Evolutionary conservation across 106 monocot genomes (phyloP), one percentile per base, ranked within the genome.

Genomic region (Dioscorea dumetorum): DNA sequence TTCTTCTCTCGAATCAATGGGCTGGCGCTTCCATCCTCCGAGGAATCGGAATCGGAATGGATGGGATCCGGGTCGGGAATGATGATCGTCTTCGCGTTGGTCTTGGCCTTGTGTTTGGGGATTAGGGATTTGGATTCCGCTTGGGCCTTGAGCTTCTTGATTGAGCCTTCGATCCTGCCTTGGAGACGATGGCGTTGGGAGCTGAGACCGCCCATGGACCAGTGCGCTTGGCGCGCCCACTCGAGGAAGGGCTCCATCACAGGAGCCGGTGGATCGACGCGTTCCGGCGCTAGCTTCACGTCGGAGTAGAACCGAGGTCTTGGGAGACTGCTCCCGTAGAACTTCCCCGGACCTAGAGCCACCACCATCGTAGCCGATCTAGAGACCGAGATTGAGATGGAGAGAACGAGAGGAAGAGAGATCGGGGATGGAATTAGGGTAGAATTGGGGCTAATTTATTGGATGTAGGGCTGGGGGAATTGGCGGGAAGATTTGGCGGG

Each of bases 131-230:
- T 22, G 24, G 14, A 22, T 16, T 70, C 70, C 31, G 51, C 61
- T 58, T 84, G 73, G 41, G 51, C 67, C 4, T 90, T 76, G 73
- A 94, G 86, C 54, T 75, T 84, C 54, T 74, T 49, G 74, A 90
- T 76, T 66, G 79, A 82, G 20, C 94, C 94, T 73, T 94, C 94
- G 76, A 94, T 94, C 54, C 79, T 71, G 68, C 94, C 94, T 71
- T 90, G 86, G 33, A 90, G 87, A 33, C 84, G 81, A 68, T 57
- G 84, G 62, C 90, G 89, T 64, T 82, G 31, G 73, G 77, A 87
- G 77, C 79, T 78, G 67, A 84, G 84, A 4, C 94, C 94, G 7
- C 94, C 94, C 90, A 90, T 90, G 59, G 90, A 87, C 94, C 94
- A 94, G 80, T 87, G 90, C 3, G 94, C 94, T 54, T 90, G 90